Evolutionary conservation across 2,329 filamentous ascomycete species (phyloP).

Genomic region (Gaeumannomyces sp.): DNA sequence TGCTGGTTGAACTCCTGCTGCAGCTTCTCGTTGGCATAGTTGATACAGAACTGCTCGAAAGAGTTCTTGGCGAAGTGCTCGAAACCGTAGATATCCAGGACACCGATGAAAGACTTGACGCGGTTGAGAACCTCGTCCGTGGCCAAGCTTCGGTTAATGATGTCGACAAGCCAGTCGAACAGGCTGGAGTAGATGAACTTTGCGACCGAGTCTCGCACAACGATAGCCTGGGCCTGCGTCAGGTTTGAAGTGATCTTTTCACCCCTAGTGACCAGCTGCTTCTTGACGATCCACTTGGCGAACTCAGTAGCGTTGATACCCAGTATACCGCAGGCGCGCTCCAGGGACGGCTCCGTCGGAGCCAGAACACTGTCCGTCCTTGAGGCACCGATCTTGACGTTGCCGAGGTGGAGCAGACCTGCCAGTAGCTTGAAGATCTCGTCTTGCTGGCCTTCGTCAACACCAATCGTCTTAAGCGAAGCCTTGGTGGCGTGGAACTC

Average conservation of each 20-base stretch:
- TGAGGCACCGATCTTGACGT: conserved; percentile 90
- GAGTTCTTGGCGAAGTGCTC: conserved; percentile 99
- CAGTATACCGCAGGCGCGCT: conserved; percentile 75
- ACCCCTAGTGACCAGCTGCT: conserved; percentile 90
- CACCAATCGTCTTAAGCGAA: conserved; percentile 83
- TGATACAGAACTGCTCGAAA: conserved; percentile 99
- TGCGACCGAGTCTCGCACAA: conserved; percentile 93
- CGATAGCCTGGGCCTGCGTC: conserved; percentile 84
- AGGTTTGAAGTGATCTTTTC: conserved; percentile 97
- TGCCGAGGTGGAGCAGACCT: conserved; percentile 87
- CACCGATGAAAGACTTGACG: conserved; percentile 88
- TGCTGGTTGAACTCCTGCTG: conserved; percentile 99
- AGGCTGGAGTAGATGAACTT: conserved; percentile 98
- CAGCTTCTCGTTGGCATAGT: conserved; percentile 98
- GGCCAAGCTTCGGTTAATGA: conserved; percentile 85
- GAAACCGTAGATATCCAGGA: conserved; percentile 98
- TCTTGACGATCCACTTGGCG: conserved; percentile 98
- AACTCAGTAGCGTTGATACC: conserved; percentile 84
- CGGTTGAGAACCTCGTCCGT: conserved; percentile 79
- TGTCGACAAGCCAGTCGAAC: conserved; percentile 99
- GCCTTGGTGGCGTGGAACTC: conserved; percentile 86
- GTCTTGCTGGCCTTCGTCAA: conserved; percentile 64
- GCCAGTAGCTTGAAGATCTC: conserved; percentile 88
- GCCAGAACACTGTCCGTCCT: conserved; percentile 81
- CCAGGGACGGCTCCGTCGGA: conserved; percentile 72